Evolutionary conservation across 148 eudicot species (phyloP), one percentile per base, ranked within the genome.

Genomic region (Chenopodium berlandieri): DNA sequence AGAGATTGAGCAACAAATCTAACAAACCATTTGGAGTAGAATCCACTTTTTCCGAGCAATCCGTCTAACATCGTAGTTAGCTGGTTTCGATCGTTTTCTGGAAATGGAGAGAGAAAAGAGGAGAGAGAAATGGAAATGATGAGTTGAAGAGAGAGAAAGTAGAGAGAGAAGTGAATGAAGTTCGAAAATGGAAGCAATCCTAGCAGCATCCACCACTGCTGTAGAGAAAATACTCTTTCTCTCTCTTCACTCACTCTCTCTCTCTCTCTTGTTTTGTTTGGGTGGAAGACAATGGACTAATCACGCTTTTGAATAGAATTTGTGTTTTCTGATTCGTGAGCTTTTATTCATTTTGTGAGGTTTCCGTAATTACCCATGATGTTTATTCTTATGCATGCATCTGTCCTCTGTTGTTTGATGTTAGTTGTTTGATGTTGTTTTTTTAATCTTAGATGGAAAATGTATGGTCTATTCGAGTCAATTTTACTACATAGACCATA

Each of bases 21-120:
- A 79, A 34, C 75, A 56, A 82, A 91, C 94, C 94, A 90, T 88
- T 89, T 91, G 65, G 87, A 82, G 88, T 84, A 85, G 79, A 90
- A 90, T 11, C 88, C 92, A 44, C 91, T 89, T 22, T 89, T 82
- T 25, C 89, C 91, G 13, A 91, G 72, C 63, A 92, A 78, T 34
- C 92, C 92, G 84, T 90, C 92, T 76, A 92, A 82, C 97, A 92
- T 92, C 78, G 27, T 67, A 1, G 2, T 13, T 50, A 40, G 14
- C 46, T 4, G 0, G 7, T 60, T 85, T 73, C 80, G 82, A 79
- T 60, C 86, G 62, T 34, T 52, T n/a, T 50, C 54, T 32, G 64
- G 14, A 60, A 68, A 9, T 34, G 22, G 23, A 56, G 82, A 79
- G 64, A 52, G 65, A 69, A 47, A 62, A 9, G 1, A 4, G n/a